A percentile compares a stretch with the other conserved stretches of the same genome.
phyloP scores from a whole-genome alignment of 768 basidiomycete species.

The Collybia mongolica region DNA sequence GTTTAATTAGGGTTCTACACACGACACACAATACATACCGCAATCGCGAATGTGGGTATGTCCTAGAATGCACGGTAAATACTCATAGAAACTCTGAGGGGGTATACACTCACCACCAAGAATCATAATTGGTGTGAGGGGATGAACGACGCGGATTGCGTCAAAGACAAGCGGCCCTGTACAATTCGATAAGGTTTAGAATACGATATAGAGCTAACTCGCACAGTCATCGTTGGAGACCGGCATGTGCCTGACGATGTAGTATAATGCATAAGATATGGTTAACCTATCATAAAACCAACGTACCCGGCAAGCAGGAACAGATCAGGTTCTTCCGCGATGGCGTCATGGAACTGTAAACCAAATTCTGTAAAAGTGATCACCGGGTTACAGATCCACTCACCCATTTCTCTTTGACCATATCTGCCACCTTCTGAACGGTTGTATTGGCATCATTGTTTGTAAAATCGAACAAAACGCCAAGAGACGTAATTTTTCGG shows the following conservation, averaged over 20 bases:
- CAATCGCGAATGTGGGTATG: conserved; percentile 84
- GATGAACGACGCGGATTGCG: conserved; percentile 71
- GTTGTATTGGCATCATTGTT: conserved; percentile 71
- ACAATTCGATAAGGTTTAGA: background rate
- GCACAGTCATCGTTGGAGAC: conserved; percentile 65
- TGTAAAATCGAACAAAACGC: conserved; percentile 76
- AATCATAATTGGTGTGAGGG: conserved; percentile 76
- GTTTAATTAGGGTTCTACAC: background rate
- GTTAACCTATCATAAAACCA: background rate
- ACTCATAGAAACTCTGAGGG: background rate
- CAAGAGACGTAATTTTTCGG: conserved; percentile 73
- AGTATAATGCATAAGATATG: no score
- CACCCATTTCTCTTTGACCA: conserved; percentile 83
- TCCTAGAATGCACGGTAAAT: conserved; percentile 28
- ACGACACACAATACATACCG: conserved; percentile 32
- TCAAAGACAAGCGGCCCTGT: conserved; percentile 72
- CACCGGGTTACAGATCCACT: conserved; percentile 5
- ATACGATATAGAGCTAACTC: conserved; percentile 11
- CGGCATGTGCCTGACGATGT: conserved; percentile 72
- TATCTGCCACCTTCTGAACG: conserved; percentile 67
- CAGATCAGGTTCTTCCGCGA: conserved; percentile 77
- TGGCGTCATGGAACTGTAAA: conserved; percentile 70
- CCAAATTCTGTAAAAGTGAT: background rate
- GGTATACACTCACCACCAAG: conserved; percentile 56
- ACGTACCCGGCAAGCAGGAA: conserved; percentile 72